Evolutionary conservation across 805 yeast genomes (phyloP).

Genomic region (Candida odintsovae): DNA sequence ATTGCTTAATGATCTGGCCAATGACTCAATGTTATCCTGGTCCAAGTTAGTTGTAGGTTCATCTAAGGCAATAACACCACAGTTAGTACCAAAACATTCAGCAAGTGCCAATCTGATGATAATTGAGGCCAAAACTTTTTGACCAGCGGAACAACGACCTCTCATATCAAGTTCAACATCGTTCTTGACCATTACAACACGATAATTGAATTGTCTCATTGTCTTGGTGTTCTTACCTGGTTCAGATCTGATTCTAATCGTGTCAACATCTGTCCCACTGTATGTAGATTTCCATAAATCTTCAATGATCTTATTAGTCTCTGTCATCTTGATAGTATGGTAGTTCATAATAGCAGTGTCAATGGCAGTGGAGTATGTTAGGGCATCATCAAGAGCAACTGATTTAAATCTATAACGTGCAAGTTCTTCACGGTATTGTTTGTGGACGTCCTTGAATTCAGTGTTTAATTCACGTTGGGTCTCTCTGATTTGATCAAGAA

Average conservation of each 20-base stretch:
- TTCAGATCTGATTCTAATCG: slow-evolving; percentile 81
- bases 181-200: slow-evolving; percentile 93
- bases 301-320: slow-evolving; percentile 79
- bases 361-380: slow-evolving; percentile 74
- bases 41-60: slow-evolving; percentile 98
- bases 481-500: slow-evolving; percentile 61
- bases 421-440: slow-evolving; percentile 61
- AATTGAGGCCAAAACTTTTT: slow-evolving; percentile 88
- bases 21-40: slow-evolving; percentile 78
- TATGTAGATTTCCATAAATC: slow-evolving; percentile 94
- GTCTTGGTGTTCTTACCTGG: slow-evolving; percentile 35
- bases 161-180: slow-evolving; percentile 95
- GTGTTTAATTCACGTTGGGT: slow-evolving; percentile 54
- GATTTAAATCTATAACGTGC: slow-evolving; percentile 70
- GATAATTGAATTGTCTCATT: slow-evolving; percentile 75
- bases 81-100: slow-evolving; percentile 90
- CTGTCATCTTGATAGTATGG: slow-evolving; percentile 88
- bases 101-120: slow-evolving; percentile 88
- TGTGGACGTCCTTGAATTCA: slow-evolving; percentile 67
- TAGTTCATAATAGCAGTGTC: slow-evolving; percentile 92
- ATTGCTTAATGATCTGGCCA: slow-evolving; percentile 72
- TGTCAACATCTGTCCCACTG: slow-evolving; percentile 91
- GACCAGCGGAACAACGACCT: slow-evolving; percentile 98
- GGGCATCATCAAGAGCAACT: slow-evolving; percentile 75
- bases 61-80: slow-evolving; percentile 94